Evolutionary conservation across 139 green algal species (phyloP), one percentile per base, ranked within the genome.

Genomic region (Auxenochlorella pyrenoidosa): DNA sequence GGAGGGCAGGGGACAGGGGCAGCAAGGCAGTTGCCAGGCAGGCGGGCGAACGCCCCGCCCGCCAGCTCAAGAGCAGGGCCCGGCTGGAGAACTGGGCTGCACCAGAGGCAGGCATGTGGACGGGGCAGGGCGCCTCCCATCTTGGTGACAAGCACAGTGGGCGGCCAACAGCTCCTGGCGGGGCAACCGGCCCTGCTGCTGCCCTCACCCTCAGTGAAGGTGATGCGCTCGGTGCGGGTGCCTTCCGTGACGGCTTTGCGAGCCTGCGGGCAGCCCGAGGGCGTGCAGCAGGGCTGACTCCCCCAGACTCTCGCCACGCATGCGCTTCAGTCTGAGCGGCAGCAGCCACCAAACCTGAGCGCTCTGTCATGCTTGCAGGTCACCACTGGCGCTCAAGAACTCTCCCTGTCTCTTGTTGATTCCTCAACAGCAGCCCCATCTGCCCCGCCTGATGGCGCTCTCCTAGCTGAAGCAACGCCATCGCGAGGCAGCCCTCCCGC

Each of bases 191-290:
- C 63, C 16, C 54, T 26, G 5, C 66, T 73, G 66, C 4, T 1
- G 32, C 3, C 6, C 77, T 19, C 78, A 84, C 79, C 79, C 63
- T 85, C 80, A 0, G 80, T 85, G 80, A 85, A 85, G 19, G 80
- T 85, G 80, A 85, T 85, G 80, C 80, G 80, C 60, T 85, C 60
- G 38, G 43, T 41, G 5, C 40, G 28, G 6, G 43, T 60, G 26
- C 6, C 30, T 18, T 65, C 60, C 0, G 40, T 36, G 21, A 76
- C 28, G 40, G 40, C 63, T 3, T 40, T 59, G 15, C 80, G 80
- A 0, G 60, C 40, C 80, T 76, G 60, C 73, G 98, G 93, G 70
- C 41, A 2, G 41, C 28, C 41, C 47, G 70, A 3, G n/a, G 34
- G 70, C 34, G 34, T 13, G 32, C 54, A 24, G 16, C 12, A 63